Conservation (phyloP, 768 basidiomycete species). For the Lactarius sp. region DNA sequence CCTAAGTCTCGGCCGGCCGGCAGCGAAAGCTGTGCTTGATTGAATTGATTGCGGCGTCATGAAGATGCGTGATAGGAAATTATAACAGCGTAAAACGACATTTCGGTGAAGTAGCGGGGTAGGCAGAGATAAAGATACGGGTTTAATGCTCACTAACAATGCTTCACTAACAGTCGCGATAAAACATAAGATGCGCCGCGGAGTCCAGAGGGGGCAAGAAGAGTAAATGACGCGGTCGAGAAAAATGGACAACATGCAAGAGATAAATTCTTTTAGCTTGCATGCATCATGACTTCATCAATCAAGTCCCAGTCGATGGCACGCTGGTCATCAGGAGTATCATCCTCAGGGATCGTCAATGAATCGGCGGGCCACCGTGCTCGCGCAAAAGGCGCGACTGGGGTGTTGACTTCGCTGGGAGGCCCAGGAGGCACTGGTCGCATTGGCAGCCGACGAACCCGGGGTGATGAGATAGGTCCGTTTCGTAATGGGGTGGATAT, state of each 20-base stretch:
- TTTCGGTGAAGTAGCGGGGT: neutral
- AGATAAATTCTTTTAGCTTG: neutral
- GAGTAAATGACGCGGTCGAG: neutral
- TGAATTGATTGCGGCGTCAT: neutral
- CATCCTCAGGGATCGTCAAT: neutral
- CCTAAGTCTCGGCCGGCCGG: neutral
- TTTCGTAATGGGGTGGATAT: neutral
- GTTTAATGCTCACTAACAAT: neutral
- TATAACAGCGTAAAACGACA: neutral
- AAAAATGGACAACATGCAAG: neutral
- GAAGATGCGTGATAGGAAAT: neutral
- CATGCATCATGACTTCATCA: slow-evolving; percentile 23
- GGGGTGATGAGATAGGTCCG: neutral
- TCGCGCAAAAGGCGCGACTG: slow-evolving; percentile 4
- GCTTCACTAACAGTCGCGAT: neutral
- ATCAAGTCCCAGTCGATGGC: slow-evolving; percentile 26
- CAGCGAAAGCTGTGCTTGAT: neutral
- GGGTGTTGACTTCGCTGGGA: slow-evolving; percentile 22
- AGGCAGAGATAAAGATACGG: neutral
- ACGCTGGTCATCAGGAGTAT: slow-evolving; percentile 12
- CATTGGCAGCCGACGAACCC: slow-evolving; percentile 14
- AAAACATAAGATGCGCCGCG: neutral
- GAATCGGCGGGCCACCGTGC: slow-evolving; percentile 7
- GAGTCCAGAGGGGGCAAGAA: neutral
- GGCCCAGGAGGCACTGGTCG: slow-evolving; percentile 22